Evolutionary conservation across 1,284 basidiomycete species (phyloP), one percentile per base, ranked within the genome.

Genomic region (Apiotrichum siamense): DNA sequence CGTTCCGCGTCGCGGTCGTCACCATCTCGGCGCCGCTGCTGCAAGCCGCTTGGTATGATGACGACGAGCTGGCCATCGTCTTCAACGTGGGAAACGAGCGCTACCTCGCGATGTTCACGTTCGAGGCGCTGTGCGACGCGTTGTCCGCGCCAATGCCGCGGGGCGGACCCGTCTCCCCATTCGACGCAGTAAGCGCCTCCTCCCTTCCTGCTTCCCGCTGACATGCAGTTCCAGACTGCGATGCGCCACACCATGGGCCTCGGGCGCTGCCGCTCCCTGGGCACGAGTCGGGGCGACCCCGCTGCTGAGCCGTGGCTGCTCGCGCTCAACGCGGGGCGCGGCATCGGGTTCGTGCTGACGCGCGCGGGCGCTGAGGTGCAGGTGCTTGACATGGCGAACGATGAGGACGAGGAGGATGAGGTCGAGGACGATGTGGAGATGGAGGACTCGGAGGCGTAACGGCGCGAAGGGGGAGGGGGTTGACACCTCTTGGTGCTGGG

Each of bases 351-450:
- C 47, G 59, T 70, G 6, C 46, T 61, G 18, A 52, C 53, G 18
- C 55, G 55, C 15, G 59, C 54, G n/a, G 67, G 59, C 2, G 54
- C 41, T 7, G 59, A 60, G 44, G 49, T 68, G 15, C 56, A 60
- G 39, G 67, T 67, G 20, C 54, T 68, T 20, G 69, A 69, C 53
- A 56, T 70, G 49, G 66, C 65, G n/a, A 55, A 51, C 35, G 54
- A 69, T 47, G 69, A 68, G 49, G 67, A 65, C 37, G 63, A 57
- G 11, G 61, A 60, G 18, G 61, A 63, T 12, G 62, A 61, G 24
- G 63, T 52, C 0, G 59, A 57, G 13, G 56, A 27, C 9, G 54
- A 56, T 20, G 50, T 52, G 12, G 54, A 57, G 27, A 47, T 44
- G 58, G 38, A 52, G 41, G 41, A 43, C 20, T 27, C 25, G 25